phyloP scores from a whole-genome alignment of 306 rosid genomes.

The Prinsepia uniflora region DNA sequence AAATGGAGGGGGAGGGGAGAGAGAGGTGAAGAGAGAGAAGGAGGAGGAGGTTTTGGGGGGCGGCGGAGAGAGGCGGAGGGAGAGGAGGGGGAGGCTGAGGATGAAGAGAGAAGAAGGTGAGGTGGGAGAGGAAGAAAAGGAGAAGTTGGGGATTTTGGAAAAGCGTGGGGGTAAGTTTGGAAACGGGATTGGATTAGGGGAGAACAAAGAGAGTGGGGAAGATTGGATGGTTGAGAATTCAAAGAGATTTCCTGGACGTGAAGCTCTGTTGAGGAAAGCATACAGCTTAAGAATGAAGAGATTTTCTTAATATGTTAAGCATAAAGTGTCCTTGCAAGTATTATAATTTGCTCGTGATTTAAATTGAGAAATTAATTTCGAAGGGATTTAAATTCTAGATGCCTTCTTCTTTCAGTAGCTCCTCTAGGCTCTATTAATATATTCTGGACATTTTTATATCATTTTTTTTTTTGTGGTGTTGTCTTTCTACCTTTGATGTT shows the following conservation, averaged over 20 bases:
- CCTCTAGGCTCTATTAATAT: no score
- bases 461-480: no score
- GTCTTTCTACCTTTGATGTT: no score
- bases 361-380: no score
- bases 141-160: conserved; percentile 3
- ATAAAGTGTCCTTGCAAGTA: no score
- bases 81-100: conserved; percentile 1
- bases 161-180: conserved; percentile 3
- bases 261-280: conserved; percentile 29
- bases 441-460: no score
- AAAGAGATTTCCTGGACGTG: conserved; percentile 49
- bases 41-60: conserved; percentile 1
- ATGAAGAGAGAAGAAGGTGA: neutral
- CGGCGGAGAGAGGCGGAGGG: neutral
- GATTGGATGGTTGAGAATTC: conserved; percentile 1
- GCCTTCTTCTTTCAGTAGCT: no score
- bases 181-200: conserved; percentile 4
- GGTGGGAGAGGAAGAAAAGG: neutral
- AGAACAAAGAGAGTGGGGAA: neutral
- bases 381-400: no score
- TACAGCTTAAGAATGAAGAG: neutral
- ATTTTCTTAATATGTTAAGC: neutral
- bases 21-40: conserved; percentile 27
- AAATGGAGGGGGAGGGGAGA: conserved; percentile 4
- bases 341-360: no score